Evolutionary conservation across 148 eudicot genomes (phyloP), one percentile per base, ranked within the genome.

Genomic region (Simmondsia chinensis): DNA sequence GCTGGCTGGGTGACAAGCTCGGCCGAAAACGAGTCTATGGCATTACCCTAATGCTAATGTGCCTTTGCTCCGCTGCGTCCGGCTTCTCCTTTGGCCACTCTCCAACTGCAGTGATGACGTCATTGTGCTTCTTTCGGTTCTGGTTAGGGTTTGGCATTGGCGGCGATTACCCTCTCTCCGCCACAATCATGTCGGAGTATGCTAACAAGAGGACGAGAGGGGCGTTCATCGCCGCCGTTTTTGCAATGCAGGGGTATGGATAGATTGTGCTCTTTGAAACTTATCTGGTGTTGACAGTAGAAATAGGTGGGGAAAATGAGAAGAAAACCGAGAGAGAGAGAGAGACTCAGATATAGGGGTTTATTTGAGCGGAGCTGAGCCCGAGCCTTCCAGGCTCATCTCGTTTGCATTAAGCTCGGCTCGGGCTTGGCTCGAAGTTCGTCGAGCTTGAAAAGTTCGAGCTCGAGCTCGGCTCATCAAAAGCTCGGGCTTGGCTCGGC

Each of bases 181-280:
- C 82, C 8, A 79, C 87, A 13, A 75, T 79, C 29, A 75, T 79
- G 87, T 72, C 82, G 0, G 79, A 79, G 60, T 79, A 79, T 26
- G 70, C 82, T 18, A 79, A 79, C 25, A 79, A 79, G 48, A 75
- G 59, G 58, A 79, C 87, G 1, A 75, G 87, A 9, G 82, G 79
- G 0, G 76, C 73, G 0, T 79, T 79, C 34, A 72, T 79, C 5
- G 79, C 82, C 0, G 82, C 82, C 0, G 87, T 75, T 2, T 75
- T 79, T 38, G 87, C 82, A 0, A 79, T 75, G 82, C 87, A 75
- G 33, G 82, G 82, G 4, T n/a, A n/a, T n/a, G n/a, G n/a, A n/a
- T n/a, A n/a, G n/a, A n/a, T n/a, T n/a, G n/a, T n/a, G n/a, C n/a
- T n/a, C n/a, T n/a, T n/a, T n/a, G n/a, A n/a, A n/a, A n/a, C n/a